phyloP scores from a whole-genome alignment of 768 basidiomycete genomes.

The Boletus reticulatus region DNA sequence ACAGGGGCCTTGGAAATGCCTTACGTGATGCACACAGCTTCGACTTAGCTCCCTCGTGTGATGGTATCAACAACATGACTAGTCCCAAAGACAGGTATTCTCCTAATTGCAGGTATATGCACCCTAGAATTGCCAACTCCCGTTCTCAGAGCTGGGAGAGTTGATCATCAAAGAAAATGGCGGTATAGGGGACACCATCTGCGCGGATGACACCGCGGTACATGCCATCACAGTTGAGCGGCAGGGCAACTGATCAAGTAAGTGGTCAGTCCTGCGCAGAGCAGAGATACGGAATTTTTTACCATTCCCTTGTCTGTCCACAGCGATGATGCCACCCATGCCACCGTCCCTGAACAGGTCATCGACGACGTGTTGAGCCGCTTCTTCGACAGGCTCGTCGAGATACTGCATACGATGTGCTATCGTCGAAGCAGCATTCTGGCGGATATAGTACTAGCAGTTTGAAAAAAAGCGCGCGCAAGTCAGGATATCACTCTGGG shows the following conservation, averaged over 20 bases:
- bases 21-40: no score
- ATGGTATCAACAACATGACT: no score
- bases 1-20: no score
- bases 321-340: constrained; percentile 70
- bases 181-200: constrained; percentile 70
- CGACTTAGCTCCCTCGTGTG: no score
- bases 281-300: constrained; percentile 10
- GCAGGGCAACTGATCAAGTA: constrained; percentile 54
- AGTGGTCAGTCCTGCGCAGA: not conserved
- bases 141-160: constrained; percentile 23
- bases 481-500: constrained; percentile 3
- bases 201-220: constrained; percentile 71
- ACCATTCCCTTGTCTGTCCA: constrained; percentile 73
- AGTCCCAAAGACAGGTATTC: no score
- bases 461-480: not conserved
- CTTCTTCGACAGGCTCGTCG: constrained; percentile 53
- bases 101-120: no score
- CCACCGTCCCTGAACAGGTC: constrained; percentile 60
- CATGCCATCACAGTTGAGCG: constrained; percentile 79
- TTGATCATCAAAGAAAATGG: constrained; percentile 73
- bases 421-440: constrained; percentile 62
- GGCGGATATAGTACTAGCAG: constrained; percentile 72
- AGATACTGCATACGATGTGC: constrained; percentile 64
- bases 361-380: constrained; percentile 53
- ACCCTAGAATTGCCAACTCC: not conserved